Evolutionary conservation across 768 basidiomycete species (phyloP), one percentile per base, ranked within the genome.

Genomic region (Lentinula sp.): DNA sequence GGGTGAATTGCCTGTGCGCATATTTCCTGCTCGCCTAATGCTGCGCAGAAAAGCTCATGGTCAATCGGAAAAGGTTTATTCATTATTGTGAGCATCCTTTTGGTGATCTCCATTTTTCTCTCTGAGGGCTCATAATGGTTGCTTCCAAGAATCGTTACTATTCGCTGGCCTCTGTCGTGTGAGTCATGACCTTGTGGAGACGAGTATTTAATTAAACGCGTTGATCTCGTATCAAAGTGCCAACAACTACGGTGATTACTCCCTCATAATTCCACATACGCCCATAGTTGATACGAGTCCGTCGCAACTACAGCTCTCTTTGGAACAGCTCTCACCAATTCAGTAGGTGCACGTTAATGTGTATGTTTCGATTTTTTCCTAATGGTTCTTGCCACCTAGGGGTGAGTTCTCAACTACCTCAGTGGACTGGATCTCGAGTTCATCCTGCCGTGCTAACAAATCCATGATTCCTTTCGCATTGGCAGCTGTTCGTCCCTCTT

Each of bases 71-170:
- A 85, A 65, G 60, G 66, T 32, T 65, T 86, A 61, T 86, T 86
- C 69, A 67, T 86, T 42, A 42, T 84, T 61, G 85, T 85, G 62
- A 65, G 78, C 67, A 15, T 51, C 23, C 51, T 23, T 45, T 33
- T 35, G 48, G 13, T 20, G 20, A 20, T 23, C 42, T 23, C 58
- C 50, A 20, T 52, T 33, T 52, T 45, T 36, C 43, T n/a, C 15
- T 35, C 18, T 56, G 52, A 32, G 8, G 37, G 41, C 15, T 28
- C 7, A 16, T 3, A 28, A 28, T 45, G n/a, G 23, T 13, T 41
- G 57, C 16, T 18, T 20, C 37, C 6, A 63, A 85, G 85, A 85
- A 85, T 70, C 82, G 85, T 15, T 86, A 85, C 67, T 85, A 83
- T 69, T 73, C 77, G 12, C 66, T 85, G 62, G 66, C 73, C 67